Evolutionary conservation across 169 alveolate genomes (phyloP).

Genomic region (Haemoproteus tartakovskyi): DNA sequence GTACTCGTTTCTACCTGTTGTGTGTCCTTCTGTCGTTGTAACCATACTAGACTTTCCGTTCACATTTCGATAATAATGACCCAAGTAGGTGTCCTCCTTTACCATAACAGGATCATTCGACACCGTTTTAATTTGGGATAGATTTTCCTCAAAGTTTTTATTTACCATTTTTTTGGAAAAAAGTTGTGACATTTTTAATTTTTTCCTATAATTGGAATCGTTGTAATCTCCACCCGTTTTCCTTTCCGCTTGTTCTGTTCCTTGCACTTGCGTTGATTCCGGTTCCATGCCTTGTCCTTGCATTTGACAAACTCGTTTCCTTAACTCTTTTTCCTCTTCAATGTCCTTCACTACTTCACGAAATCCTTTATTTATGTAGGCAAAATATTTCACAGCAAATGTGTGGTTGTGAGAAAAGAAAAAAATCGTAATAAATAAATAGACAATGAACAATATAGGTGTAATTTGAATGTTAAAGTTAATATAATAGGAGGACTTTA

Average conservation of each 20-base stretch:
- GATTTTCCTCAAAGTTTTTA: constrained; percentile 36
- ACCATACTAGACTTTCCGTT: too few species aligned
- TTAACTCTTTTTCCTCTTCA: too few species aligned
- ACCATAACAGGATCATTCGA: too few species aligned
- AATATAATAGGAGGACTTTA: constrained; percentile 53
- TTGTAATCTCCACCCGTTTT: too few species aligned
- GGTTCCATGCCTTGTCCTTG: background rate
- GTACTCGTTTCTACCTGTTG: too few species aligned
- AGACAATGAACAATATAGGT: constrained; percentile 37
- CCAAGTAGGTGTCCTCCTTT: too few species aligned
- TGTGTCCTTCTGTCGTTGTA: too few species aligned
- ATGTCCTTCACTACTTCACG: constrained; percentile 16
- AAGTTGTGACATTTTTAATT: constrained; percentile 12
- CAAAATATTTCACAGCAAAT: constrained; percentile 32
- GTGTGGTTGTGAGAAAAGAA: constrained; percentile 53
- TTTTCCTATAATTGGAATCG: constrained; percentile 16
- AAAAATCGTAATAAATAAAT: constrained; percentile 45
- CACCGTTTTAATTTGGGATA: too few species aligned
- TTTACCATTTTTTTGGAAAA: constrained; percentile 38
- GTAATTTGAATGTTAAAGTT: constrained; percentile 54
- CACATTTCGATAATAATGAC: too few species aligned
- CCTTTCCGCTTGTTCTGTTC: background rate
- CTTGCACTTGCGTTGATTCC: background rate
- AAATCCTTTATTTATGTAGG: constrained; percentile 31
- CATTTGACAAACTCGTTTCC: background rate